Percentiles rank a stretch among this genome's conserved stretches.
These are phyloP conservation scores for Carex myosuroides DNA, from an alignment of 176 grass and related monocot species.

Conservation along the genomic window DNA sequence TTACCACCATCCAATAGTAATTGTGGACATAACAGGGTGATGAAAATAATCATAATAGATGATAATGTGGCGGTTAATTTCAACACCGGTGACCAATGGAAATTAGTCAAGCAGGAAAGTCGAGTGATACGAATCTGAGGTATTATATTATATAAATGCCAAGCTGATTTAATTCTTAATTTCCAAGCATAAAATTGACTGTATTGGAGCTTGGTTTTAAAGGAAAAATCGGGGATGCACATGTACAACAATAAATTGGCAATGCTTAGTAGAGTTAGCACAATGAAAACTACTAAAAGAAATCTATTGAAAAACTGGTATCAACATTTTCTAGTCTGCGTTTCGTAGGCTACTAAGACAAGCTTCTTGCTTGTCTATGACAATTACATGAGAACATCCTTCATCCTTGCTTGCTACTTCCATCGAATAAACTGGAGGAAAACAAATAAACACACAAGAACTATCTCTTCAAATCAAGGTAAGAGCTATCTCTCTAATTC, in stretches of 20 bases:
- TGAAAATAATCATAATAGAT: background rate
- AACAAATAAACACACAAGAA: background rate
- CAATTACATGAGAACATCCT: conserved; percentile 14
- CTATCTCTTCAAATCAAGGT: background rate
- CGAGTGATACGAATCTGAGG: background rate
- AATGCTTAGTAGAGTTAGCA: background rate
- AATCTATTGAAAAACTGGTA: background rate
- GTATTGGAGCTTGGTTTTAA: background rate
- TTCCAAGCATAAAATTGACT: background rate
- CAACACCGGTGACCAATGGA: background rate
- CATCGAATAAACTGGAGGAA: background rate
- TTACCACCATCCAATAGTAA: background rate
- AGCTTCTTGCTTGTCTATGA: background rate
- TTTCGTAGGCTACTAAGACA: background rate
- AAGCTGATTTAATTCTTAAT: background rate
- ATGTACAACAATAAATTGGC: background rate
- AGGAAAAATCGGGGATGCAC: background rate
- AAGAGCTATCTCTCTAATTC: conserved; percentile 33
- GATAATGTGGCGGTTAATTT: background rate
- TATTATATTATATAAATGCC: background rate
- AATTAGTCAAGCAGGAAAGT: background rate
- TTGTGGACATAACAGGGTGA: background rate
- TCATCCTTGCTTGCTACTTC: background rate
- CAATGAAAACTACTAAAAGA: background rate
- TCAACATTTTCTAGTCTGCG: background rate